These are phyloP conservation scores for Hypericum perforatum DNA, from an alignment of 345 rosid species.

Conservation along the genomic window DNA sequence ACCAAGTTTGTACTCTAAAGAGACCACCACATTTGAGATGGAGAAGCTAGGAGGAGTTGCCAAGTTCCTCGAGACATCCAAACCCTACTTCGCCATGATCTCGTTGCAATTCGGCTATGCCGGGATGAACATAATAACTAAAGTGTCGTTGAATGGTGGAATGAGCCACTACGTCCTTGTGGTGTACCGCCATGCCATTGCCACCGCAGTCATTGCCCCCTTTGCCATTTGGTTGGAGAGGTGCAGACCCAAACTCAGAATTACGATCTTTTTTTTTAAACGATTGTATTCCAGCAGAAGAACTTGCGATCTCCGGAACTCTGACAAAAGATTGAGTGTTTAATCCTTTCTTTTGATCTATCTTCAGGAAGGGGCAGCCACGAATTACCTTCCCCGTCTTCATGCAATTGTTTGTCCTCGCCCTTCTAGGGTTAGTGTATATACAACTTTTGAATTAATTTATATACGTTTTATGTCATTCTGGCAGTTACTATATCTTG, in stretches of 20 bases:
- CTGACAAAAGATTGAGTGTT: too few relatives aligned
- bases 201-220: constrained; percentile 62
- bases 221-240: constrained; percentile 57
- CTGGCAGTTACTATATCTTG: too few relatives aligned
- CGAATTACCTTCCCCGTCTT: constrained; percentile 67
- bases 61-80: constrained; percentile 51
- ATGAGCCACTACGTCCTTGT: constrained; percentile 74
- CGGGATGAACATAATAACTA: constrained; percentile 82
- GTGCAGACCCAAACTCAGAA: too few relatives aligned
- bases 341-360: too few relatives aligned
- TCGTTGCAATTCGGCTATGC: constrained; percentile 89
- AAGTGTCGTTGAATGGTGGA: constrained; percentile 67
- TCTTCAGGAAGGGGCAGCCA: constrained; percentile 75
- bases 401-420: constrained; percentile 71
- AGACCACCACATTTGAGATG: constrained; percentile 27
- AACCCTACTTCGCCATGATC: constrained; percentile 84
- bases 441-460: background rate
- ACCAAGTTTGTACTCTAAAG: background rate
- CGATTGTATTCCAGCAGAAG: too few relatives aligned
- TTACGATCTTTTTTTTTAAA: too few relatives aligned
- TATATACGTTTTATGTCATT: background rate
- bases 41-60: constrained; percentile 39
- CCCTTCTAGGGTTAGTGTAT: constrained; percentile 73
- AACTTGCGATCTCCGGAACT: too few relatives aligned
- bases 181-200: constrained; percentile 64